phyloP scores from a whole-genome alignment of 2,329 filamentous ascomycete species.

The Eutypella sp. region DNA sequence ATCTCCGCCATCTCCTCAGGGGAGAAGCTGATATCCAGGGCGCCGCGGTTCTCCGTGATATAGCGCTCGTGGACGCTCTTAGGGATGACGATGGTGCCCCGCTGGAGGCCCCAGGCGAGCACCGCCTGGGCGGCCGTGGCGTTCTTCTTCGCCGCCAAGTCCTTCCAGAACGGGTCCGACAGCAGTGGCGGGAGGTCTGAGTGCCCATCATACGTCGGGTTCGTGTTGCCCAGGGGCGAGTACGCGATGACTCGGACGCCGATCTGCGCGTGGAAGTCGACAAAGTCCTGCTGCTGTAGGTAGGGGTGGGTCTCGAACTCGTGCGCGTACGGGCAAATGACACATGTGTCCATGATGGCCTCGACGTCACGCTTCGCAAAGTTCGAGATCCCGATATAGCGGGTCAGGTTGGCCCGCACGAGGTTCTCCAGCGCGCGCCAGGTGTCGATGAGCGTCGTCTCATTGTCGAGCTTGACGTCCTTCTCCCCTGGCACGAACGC shows the following conservation, averaged over 20 bases:
- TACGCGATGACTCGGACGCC: slow-evolving; percentile 40
- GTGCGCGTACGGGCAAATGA: slow-evolving; percentile 50
- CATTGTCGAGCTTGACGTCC: slow-evolving; percentile 21
- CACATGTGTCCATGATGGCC: slow-evolving; percentile 34
- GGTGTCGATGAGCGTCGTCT: slow-evolving; percentile 36
- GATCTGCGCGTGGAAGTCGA: slow-evolving; percentile 38
- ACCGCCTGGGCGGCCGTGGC: slow-evolving; percentile 39
- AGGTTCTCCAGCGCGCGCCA: slow-evolving; percentile 56
- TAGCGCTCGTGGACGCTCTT: slow-evolving; percentile 40
- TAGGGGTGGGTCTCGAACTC: slow-evolving; percentile 53
- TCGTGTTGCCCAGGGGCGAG: slow-evolving; percentile 48
- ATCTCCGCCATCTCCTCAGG: slow-evolving; percentile 33
- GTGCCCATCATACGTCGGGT: slow-evolving; percentile 42
- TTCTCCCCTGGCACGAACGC: slow-evolving; percentile 29
- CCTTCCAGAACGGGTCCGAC: slow-evolving; percentile 32
- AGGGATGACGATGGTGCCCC: slow-evolving; percentile 45
- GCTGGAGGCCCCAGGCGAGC: slow-evolving; percentile 42
- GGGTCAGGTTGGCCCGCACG: slow-evolving; percentile 45
- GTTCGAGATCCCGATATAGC: slow-evolving; percentile 59
- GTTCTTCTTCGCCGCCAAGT: slow-evolving; percentile 34
- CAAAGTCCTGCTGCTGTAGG: slow-evolving; percentile 44
- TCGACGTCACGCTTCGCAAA: slow-evolving; percentile 42
- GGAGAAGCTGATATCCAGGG: slow-evolving; percentile 42
- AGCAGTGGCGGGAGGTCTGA: too few species aligned
- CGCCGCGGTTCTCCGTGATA: slow-evolving; percentile 41